Evolutionary conservation across 2,329 filamentous ascomycete species (phyloP), one percentile per base, ranked within the genome.

Genomic region (Cordyceps cateniannulata): DNA sequence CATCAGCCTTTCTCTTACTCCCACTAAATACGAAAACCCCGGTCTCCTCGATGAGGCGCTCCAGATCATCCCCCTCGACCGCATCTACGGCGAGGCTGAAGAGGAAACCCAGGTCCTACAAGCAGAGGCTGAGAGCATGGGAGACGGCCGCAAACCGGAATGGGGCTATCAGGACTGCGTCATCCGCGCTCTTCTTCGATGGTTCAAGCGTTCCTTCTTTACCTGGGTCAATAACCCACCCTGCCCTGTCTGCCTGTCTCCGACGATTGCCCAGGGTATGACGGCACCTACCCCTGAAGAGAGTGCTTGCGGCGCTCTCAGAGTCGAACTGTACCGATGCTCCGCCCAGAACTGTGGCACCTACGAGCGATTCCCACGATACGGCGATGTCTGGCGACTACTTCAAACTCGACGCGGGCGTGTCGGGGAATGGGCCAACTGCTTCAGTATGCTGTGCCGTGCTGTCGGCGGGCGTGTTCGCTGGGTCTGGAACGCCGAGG

Each of bases 151-250:
- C 66, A 89, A 89, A 72, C 85, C 93, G 1, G 89, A 92, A 78
- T 98, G 93, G 93, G 93, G 93, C 61, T 97, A 98, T 72, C 93
- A 98, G 75, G 95, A 99, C 76, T 99, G 93, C 73, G 91, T 97
- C 60, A 89, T 98, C 70, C 85, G 90, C 66, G 91, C 93, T 63
- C 80, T 98, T 65, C 79, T 98, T 69, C 88, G 75, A 66, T 98
- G 95, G 95, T 99, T 97, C 79, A 96, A 95, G 78, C 84, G 89
- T 65, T 88, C 89, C 8, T 98, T 98, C 77, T 98, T 98, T 76
- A 87, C 89, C 63, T 99, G 93, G 88, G 91, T 98, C 69, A 96
- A 97, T 78, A 97, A 97, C 75, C 95, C 95, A 0, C 83, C 88
- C 20, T 98, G 95, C 74, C 83, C 88, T 10, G 80, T 85, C 60